Conservation (phyloP, 768 basidiomycete genomes). For the Mycena capillaripes region DNA sequence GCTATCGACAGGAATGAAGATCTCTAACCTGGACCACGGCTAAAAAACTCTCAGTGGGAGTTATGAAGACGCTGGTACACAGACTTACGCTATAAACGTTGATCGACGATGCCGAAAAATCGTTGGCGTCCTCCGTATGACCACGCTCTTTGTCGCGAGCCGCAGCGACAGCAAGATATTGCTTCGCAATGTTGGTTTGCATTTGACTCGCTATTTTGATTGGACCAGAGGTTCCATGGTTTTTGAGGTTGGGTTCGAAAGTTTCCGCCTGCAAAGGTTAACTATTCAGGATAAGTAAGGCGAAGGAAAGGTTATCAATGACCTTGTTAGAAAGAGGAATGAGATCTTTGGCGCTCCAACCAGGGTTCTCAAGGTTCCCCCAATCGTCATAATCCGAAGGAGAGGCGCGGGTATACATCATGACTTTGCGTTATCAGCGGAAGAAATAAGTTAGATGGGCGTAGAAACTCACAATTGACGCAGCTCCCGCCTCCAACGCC, state of each 20-base stretch:
- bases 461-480: slow-evolving; percentile 69
- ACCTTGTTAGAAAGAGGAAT: slow-evolving; percentile 75
- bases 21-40: slow-evolving; percentile 68
- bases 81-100: slow-evolving; percentile 64
- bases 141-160: slow-evolving; percentile 64
- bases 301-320: neutral
- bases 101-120: slow-evolving; percentile 51
- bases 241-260: slow-evolving; percentile 46
- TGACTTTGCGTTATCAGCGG: slow-evolving; percentile 51
- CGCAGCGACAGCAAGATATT: slow-evolving; percentile 62
- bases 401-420: slow-evolving; percentile 70
- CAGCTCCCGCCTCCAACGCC: slow-evolving; percentile 74
- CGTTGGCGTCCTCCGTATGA: slow-evolving; percentile 62
- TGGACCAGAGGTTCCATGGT: slow-evolving; percentile 66
- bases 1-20: no score
- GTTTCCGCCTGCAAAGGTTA: slow-evolving; percentile 53
- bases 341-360: slow-evolving; percentile 71
- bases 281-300: no score
- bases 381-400: slow-evolving; percentile 79
- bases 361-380: slow-evolving; percentile 66
- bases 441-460: neutral
- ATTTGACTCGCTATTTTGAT: slow-evolving; percentile 61
- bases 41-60: slow-evolving; percentile 36
- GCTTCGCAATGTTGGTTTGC: slow-evolving; percentile 55
- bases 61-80: neutral